Evolutionary conservation across 106 monocot species (phyloP), one percentile per base, ranked within the genome.

Genomic region (Narthecium ossifragum): DNA sequence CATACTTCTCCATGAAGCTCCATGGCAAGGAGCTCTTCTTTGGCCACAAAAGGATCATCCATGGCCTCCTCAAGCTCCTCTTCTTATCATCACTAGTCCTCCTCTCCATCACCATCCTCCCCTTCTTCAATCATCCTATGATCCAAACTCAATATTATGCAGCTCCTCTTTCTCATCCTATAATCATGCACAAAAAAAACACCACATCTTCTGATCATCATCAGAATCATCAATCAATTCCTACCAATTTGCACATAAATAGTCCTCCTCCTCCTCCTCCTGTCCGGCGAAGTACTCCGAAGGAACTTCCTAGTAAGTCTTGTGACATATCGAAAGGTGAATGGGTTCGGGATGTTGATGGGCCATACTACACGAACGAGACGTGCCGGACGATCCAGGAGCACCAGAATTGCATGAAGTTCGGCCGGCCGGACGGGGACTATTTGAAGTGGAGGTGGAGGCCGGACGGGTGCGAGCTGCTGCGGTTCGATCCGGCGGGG

Each of bases 281-380:
- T n/a, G n/a, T 43, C 3, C 4, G 10, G 0, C 12, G 17, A 43
- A 43, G 4, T 18, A 10, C 43, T 43, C 2, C 10, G 4, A 17
- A 43, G 18, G 10, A 43, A 43, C 43, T 17, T 17, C 17, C 3
- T 43, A 43, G 49, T 9, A 6, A n/a, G n/a, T n/a, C n/a, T n/a
- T 49, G 49, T 24, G 23, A 49, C 21, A 4, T 49, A 20, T 49
- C 49, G 9, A 24, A 22, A 22, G 49, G 49, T 2, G 49, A 49
- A 8, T 49, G 49, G 49, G 23, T 49, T 22, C 17, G 49, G 21
- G 49, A 49, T 49, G 6, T 3, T 1, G 49, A 24, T 2, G 49
- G 22, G 21, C 49, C 49, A 49, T 49, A 49, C 21, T 49, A 49
- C 49, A 49, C 49, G 9, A 49, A 49, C 49, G 21, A 49, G 3